Base-by-base conservation (phyloP, 352 stramenopile genomes). In the Phytopythium oedochilum region DNA sequence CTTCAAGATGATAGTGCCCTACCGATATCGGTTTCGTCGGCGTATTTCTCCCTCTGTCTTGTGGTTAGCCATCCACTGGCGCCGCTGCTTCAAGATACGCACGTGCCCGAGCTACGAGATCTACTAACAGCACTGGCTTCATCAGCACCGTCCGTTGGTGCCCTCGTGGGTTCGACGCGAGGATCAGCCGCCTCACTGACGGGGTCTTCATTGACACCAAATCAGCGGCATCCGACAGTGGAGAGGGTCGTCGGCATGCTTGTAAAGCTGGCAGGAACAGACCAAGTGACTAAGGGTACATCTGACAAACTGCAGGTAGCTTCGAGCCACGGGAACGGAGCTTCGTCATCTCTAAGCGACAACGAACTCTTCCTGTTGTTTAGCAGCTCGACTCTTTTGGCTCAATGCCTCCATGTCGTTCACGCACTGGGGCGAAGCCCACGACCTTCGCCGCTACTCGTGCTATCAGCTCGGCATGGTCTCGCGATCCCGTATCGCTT, bases 1-100 rank as follows among this genome's bases (percentile, higher is more conserved):
- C 55, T 81, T 2, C 63, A 65, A 1, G 60, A 65, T 5, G 75
- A 81, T 5, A 36, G 36, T 0, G 42, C 39, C 12, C 38, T 68
- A 6, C 42, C 65, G 0, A 46, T 73, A 0, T 64, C 66, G 20
- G 55, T 73, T 1, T 67, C 83, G 26, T 52, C 70, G 0, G 67
- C 84, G 20, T 73, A 84, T 28, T 80, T 79, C 3, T 61, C 73
- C 11, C 61, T 83, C 6, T 54, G 63, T n/a, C 45, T 83, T 23
- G 60, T 59, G 1, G 53, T 60, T 0, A 54, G 55, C 6, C 66
- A 73, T 48, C 11, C 29, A 1, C 29, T 57, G 25, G 51, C 63
- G 57, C 66, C 63, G 15, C 36, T 74, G 14, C 29, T 74, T 4
- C 59, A 48, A 15, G 5, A 3, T 5, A 32, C 42, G 15, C 7